Evolutionary conservation across 2,329 filamentous ascomycete genomes (phyloP).

Genomic region (Monascus ruber): DNA sequence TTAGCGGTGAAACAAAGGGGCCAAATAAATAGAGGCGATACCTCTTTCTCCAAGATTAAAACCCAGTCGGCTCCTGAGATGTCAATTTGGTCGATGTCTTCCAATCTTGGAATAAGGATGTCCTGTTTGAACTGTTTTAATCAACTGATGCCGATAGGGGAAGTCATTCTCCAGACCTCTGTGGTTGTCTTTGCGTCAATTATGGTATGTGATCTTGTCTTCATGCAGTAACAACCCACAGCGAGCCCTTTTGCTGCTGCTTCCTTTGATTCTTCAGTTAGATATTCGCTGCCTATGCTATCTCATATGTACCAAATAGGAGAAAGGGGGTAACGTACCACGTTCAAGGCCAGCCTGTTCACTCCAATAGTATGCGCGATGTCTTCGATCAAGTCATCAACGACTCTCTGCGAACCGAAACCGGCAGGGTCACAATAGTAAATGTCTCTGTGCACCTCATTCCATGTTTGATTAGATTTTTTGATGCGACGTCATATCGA

Average conservation of each 20-base stretch:
- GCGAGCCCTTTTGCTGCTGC: constrained; percentile 34
- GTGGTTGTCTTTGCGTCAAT: constrained; percentile 29
- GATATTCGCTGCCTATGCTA: neutral
- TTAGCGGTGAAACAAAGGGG: neutral
- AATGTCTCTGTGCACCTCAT: constrained; percentile 40
- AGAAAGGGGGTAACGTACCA: constrained; percentile 32
- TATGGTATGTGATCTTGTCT: constrained; percentile 8
- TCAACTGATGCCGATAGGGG: no score
- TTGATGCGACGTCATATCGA: neutral
- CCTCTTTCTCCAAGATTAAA: constrained; percentile 54
- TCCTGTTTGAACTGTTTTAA: constrained; percentile 26
- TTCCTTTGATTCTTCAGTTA: constrained; percentile 17
- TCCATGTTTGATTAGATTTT: neutral
- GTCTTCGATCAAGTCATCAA: constrained; percentile 50
- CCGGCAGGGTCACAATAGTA: constrained; percentile 51
- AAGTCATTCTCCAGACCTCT: constrained; percentile 11
- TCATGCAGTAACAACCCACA: constrained; percentile 22
- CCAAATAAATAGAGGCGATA: constrained; percentile 9
- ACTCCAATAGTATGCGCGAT: constrained; percentile 50
- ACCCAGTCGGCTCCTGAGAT: constrained; percentile 44
- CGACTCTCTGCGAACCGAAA: constrained; percentile 46
- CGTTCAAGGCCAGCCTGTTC: constrained; percentile 43
- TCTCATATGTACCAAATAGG: neutral
- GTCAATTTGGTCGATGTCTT: constrained; percentile 35
- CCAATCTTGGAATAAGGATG: constrained; percentile 40